Conservation (phyloP, 768 basidiomycete genomes). For the Dendrothele bispora region DNA sequence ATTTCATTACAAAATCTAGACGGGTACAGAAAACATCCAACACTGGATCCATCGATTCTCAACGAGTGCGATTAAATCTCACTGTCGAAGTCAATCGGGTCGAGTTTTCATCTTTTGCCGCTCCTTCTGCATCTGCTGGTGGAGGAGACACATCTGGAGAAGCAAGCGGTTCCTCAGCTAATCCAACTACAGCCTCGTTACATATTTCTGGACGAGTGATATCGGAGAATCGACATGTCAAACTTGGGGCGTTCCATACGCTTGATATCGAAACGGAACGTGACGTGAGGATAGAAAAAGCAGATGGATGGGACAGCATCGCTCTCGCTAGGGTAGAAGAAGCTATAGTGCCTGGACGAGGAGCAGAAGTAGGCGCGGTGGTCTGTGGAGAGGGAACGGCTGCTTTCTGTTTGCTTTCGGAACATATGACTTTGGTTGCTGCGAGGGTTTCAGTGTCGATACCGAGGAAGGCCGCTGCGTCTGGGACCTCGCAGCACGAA, state of each 20-base stretch:
- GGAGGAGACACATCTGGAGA: constrained; percentile 23
- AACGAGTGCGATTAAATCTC: constrained; percentile 80
- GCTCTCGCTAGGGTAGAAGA: constrained; percentile 82
- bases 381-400: constrained; percentile 96
- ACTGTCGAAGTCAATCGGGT: constrained; percentile 80
- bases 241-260: constrained; percentile 92
- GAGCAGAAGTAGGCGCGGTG: constrained; percentile 94
- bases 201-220: constrained; percentile 87
- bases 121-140: constrained; percentile 48
- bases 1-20: constrained; percentile 34
- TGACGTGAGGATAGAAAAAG: constrained; percentile 87
- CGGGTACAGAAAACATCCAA: constrained; percentile 87
- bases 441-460: constrained; percentile 88
- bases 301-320: constrained; percentile 90
- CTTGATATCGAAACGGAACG: constrained; percentile 91
- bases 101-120: constrained; percentile 75
- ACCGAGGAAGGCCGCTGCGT: constrained; percentile 86
- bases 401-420: constrained; percentile 90
- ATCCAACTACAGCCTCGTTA: constrained; percentile 48
- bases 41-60: constrained; percentile 93
- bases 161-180: constrained; percentile 30
- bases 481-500: constrained; percentile 84
- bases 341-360: constrained; percentile 87
- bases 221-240: constrained; percentile 85
- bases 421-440: constrained; percentile 94